These are phyloP conservation scores for Monosporascus sp. DNA, from an alignment of 2,329 filamentous ascomycete species.

Conservation along the genomic window DNA sequence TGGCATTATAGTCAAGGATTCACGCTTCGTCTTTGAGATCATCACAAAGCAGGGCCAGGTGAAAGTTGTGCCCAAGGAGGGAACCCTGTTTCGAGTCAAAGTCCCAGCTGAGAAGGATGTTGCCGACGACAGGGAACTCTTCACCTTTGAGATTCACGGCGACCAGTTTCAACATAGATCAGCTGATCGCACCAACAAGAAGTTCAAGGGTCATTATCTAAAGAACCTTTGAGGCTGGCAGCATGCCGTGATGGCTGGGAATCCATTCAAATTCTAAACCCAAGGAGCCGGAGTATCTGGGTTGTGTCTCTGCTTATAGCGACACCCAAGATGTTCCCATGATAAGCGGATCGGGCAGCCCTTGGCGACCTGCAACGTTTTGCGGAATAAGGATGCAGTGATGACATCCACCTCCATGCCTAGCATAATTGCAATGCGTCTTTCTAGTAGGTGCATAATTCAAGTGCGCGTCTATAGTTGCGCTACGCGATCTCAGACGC, in stretches of 20 bases:
- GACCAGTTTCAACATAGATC: conserved; percentile 80
- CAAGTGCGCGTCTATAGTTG: too few species aligned
- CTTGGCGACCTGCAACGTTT: too few species aligned
- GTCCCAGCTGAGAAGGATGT: conserved; percentile 40
- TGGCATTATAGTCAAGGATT: conserved; percentile 86
- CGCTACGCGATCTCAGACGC: too few species aligned
- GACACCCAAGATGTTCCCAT: too few species aligned
- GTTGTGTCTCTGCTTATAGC: too few species aligned
- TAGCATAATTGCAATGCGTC: too few species aligned
- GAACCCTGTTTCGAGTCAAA: conserved; percentile 75
- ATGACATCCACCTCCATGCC: too few species aligned
- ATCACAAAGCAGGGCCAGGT: conserved; percentile 65
- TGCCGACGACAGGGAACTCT: conserved; percentile 13
- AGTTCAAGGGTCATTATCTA: conserved; percentile 82
- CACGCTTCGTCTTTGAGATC: conserved; percentile 79
- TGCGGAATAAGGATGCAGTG: too few species aligned
- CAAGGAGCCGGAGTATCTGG: not conserved
- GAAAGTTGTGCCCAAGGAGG: conserved; percentile 84
- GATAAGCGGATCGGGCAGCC: too few species aligned
- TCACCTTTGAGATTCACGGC: conserved; percentile 82
- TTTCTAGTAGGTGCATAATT: too few species aligned
- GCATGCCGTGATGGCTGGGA: too few species aligned
- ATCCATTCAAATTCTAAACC: conserved; percentile 5
- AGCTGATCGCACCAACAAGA: conserved; percentile 80
- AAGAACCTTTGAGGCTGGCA: conserved; percentile 56